Percentiles rank a stretch among this genome's conserved stretches.
Evolutionary conservation across 192 early-diverging fungal genomes (phyloP).

Genomic region (Fimicolochytrium jonesii): DNA sequence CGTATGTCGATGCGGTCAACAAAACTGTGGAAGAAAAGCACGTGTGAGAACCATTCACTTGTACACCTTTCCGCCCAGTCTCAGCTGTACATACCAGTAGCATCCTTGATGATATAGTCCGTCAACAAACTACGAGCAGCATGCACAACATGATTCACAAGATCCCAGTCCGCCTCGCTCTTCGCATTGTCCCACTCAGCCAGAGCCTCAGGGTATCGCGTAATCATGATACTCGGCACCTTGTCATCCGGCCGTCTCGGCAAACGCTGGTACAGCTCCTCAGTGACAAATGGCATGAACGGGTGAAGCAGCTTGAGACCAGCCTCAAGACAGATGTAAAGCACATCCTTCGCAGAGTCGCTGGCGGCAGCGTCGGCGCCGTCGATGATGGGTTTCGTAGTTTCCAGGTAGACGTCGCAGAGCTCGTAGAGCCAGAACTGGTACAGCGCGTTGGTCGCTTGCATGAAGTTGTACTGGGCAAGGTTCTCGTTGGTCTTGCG

Average conservation of each 20-base stretch:
- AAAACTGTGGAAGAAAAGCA: neutral
- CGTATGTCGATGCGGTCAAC: neutral
- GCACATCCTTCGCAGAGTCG: conserved; percentile 65
- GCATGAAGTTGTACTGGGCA: conserved; percentile 86
- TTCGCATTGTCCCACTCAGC: conserved; percentile 51
- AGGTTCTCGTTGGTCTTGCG: conserved; percentile 73
- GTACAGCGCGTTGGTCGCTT: conserved; percentile 80
- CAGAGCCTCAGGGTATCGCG: conserved; percentile 50
- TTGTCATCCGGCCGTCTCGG: conserved; percentile 72
- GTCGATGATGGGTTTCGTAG: conserved; percentile 78
- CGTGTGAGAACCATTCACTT: neutral
- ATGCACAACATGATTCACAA: conserved; percentile 70
- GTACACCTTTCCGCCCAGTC: too few relatives aligned
- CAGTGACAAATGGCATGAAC: conserved; percentile 98
- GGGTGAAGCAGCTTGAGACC: conserved; percentile 92
- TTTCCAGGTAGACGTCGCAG: conserved; percentile 91
- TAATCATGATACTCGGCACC: conserved; percentile 65
- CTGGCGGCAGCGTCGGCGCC: conserved; percentile 51
- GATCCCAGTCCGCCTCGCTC: conserved; percentile 77
- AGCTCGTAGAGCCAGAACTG: conserved; percentile 96
- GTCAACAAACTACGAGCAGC: conserved; percentile 72
- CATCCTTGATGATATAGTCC: conserved; percentile 74
- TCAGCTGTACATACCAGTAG: conserved; percentile 55
- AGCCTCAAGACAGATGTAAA: conserved; percentile 92
- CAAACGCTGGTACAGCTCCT: conserved; percentile 96